Conservation (phyloP, 352 stramenopile genomes). For the Elongisporangium prolatum region DNA sequence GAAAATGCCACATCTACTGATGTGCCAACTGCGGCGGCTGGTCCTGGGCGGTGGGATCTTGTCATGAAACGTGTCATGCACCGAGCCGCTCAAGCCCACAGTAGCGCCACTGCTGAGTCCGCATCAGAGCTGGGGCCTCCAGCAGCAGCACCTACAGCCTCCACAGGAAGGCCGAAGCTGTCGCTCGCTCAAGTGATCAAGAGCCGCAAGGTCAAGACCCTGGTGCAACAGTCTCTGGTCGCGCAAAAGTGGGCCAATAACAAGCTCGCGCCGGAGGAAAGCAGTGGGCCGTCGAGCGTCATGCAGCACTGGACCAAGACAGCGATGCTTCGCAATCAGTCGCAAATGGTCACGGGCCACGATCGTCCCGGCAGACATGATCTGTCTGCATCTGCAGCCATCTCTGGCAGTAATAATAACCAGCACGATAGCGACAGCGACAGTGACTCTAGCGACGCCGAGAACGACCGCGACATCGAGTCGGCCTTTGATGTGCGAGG, state of each 20-base stretch:
- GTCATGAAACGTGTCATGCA: neutral
- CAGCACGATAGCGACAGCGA: conserved; percentile 17
- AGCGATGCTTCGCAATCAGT: conserved; percentile 27
- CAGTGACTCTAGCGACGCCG: conserved; percentile 2
- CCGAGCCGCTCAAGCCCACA: neutral
- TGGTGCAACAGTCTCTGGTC: conserved; percentile 48
- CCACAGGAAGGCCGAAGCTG: conserved; percentile 13
- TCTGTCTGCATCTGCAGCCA: neutral
- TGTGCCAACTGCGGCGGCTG: neutral
- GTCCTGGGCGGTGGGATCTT: neutral
- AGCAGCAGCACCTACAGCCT: neutral
- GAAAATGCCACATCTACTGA: neutral
- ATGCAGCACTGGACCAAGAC: conserved; percentile 62
- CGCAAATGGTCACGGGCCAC: conserved; percentile 2
- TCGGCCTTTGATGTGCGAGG: conserved; percentile 41
- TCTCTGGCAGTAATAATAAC: conserved; percentile 5
- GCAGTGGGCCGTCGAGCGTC: conserved; percentile 28
- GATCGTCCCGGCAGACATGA: neutral
- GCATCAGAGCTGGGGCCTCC: neutral
- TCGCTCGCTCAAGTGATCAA: conserved; percentile 49
- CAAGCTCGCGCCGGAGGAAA: conserved; percentile 5
- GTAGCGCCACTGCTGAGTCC: neutral
- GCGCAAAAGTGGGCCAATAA: conserved; percentile 10
- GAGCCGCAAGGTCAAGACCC: conserved; percentile 50
- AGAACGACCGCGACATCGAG: conserved; percentile 12